Evolutionary conservation across 768 basidiomycete genomes (phyloP).

Genomic region (Daedalea quercina): DNA sequence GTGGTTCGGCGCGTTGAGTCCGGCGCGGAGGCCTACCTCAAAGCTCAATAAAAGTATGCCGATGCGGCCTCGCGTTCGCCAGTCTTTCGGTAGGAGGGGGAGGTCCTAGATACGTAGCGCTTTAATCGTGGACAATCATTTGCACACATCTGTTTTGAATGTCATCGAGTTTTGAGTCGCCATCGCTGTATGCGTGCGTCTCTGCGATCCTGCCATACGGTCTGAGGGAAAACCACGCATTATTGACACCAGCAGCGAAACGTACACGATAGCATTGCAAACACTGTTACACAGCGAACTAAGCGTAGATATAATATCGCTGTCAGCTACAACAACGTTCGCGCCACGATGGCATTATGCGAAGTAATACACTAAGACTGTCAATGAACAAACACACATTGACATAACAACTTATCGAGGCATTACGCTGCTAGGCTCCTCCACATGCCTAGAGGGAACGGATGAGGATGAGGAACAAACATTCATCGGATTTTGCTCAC

Average conservation of each 20-base stretch:
- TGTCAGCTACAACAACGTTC: not conserved
- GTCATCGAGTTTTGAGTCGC: not conserved
- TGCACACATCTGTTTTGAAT: not conserved
- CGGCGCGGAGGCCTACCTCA: constrained; percentile 4
- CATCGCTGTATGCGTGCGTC: no score
- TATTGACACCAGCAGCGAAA: constrained; percentile 4
- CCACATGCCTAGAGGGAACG: constrained; percentile 63
- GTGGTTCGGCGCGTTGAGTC: constrained; percentile 22
- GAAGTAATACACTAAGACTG: constrained; percentile 12
- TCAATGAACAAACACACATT: not conserved
- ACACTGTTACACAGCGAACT: constrained; percentile 1
- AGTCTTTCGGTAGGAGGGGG: no score
- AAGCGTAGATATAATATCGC: not conserved
- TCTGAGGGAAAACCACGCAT: not conserved
- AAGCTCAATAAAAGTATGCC: not conserved
- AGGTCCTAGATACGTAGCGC: not conserved
- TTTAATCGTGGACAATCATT: not conserved
- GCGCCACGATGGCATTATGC: constrained; percentile 7
- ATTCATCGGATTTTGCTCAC: constrained; percentile 9
- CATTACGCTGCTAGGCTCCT: constrained; percentile 53
- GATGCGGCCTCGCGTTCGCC: no score
- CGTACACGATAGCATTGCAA: constrained; percentile 9
- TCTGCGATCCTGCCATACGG: not conserved
- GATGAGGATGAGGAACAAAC: not conserved
- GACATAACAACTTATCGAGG: no score